Base-by-base conservation (phyloP, 2,329 filamentous ascomycete genomes). In the Chalara sp. region DNA sequence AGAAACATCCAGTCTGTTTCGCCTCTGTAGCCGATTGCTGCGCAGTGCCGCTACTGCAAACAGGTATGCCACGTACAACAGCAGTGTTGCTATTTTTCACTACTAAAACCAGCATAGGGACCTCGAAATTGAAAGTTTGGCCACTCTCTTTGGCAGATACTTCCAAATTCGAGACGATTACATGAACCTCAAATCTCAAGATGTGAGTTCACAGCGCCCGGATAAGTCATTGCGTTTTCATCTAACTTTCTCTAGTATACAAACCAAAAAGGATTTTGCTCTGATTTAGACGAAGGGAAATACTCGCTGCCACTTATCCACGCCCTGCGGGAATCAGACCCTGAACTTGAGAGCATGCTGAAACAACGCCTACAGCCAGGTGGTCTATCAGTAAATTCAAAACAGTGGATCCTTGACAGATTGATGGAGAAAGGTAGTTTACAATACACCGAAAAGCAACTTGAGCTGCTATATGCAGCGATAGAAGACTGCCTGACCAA, bases 201-300 rank as follows among this genome's bases (percentile, higher is more conserved):
- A 64, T 12, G 58, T 42, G 35, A 39, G 35, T 39, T 39, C 35
- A 39, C 35, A 39, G 35, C 35, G 35, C 35, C 35, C 35, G 35
- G 35, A 39, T 39, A 39, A 39, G 2, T 39, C 35, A 39, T 39
- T 39, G 3, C 35, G 13, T 39, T 2, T 39, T 39, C 35, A 39
- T 39, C 35, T 39, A 39, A 39, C 43, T 39, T 31, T 2, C 28
- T 4, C 31, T 33, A 65, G 62, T 72, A 72, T 47, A 60, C 66
- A 2, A 53, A 56, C 1, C 57, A 66, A 33, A 72, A 72, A 51
- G 70, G 71, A 0, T 69, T 70, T 49, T 67, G 64, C 49, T 70
- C 72, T 37, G 70, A 73, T 50, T 58, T 73, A 0, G 66, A 68
- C 29, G 70, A 73, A 54, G 70, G 70, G 1, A 73, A 75, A 55